Percentiles rank a stretch among this genome's conserved stretches.
Evolutionary conservation across 306 rosid genomes (phyloP).

Genomic region (Ammopiptanthus mongolicus): DNA sequence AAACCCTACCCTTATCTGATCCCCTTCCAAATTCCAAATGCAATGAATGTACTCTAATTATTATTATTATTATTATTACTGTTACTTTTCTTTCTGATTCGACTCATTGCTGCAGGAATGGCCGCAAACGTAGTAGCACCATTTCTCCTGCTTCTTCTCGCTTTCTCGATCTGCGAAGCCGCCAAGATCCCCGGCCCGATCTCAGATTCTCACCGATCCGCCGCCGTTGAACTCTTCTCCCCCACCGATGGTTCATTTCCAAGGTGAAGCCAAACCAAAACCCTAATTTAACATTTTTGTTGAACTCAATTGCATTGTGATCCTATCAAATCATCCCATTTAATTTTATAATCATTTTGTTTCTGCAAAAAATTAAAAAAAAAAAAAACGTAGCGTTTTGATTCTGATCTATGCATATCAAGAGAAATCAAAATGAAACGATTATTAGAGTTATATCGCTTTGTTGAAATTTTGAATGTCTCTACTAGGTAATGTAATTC

Average conservation of each 20-base stretch:
- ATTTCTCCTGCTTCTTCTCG: slow-evolving; percentile 50
- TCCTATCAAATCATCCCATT: too few relatives aligned
- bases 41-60: too few relatives aligned
- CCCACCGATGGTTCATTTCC: slow-evolving; percentile 45
- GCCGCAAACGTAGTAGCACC: slow-evolving; percentile 48
- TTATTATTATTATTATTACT: too few relatives aligned
- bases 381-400: background rate
- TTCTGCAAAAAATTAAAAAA: too few relatives aligned
- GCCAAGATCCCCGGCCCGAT: slow-evolving; percentile 51
- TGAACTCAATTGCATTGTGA: background rate
- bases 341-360: background rate
- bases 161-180: slow-evolving; percentile 48
- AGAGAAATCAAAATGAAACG: background rate
- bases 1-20: background rate
- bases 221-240: slow-evolving; percentile 62
- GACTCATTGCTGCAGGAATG: slow-evolving; percentile 57
- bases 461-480: background rate
- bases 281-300: slow-evolving; percentile 19
- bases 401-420: slow-evolving; percentile 11
- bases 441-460: background rate
- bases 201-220: slow-evolving; percentile 78
- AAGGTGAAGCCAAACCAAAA: slow-evolving; percentile 40
- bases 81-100: background rate
- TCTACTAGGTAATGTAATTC: background rate
- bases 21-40: background rate